Base-by-base conservation (phyloP, 352 stramenopile genomes). In the Pythium folliculosum region DNA sequence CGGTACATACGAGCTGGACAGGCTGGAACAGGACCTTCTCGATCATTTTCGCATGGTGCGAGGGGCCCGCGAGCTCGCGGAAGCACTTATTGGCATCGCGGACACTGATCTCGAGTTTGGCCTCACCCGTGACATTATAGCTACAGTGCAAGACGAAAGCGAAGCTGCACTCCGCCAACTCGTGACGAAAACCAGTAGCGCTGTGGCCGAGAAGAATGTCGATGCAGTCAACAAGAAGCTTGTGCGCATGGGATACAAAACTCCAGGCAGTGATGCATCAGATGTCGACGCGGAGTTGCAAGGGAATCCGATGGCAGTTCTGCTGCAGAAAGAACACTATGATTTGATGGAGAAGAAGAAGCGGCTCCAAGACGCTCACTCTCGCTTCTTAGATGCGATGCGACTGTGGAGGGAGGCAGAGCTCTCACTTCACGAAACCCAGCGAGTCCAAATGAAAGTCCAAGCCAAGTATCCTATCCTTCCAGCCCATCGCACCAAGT, bases 31-130 rank as follows among this genome's bases (percentile, higher is more conserved):
- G 3, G 85, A 95, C 59, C 61, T 94, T 12, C 82, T 82, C 32
- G 82, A 88, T 14, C 87, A 94, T 72, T 95, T 95, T 54, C 85
- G 87, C 8, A 93, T 95, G 22, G 72, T 90, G 47, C 78, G 84
- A 16, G 81, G 84, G 0, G 78, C 82, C 0, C 56, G 73, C 5
- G 63, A 85, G 44, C 74, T 95, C 7, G 84, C 84, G 0, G 72
- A 81, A 9, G 82, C 78, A 5, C 70, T 95, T 8, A 69, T 87
- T 0, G 75, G 77, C 37, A 80, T 95, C 44, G 65, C 71, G 1
- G 72, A 81, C 48, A 89, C 69, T 12, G 87, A 95, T 60, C 25
- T 93, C 4, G 85, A 92, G 55, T 89, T 82, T 63, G 80, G 80
- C 0, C 65, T 88, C 14, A 83, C 76, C 0, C 72, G 71, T 7